Percentiles rank a stretch among this genome's conserved stretches.
Evolutionary conservation across 371 early-diverging fungal species (phyloP).

Genomic region (Syncephalastrum contaminatum): DNA sequence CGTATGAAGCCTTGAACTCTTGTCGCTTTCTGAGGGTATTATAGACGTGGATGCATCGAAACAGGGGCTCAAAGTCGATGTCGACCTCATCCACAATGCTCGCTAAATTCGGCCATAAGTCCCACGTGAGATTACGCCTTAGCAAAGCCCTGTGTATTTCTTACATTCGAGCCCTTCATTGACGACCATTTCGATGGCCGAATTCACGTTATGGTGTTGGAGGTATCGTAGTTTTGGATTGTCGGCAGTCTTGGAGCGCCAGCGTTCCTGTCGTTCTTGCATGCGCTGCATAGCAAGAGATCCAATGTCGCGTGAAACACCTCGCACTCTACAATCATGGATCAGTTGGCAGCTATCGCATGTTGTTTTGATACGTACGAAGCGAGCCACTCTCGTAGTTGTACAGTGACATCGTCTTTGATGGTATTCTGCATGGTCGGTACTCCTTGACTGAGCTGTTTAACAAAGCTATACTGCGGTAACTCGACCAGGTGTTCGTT

Average conservation of each 20-base stretch:
- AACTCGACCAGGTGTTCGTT: slow-evolving; percentile 67
- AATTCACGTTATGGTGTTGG: slow-evolving; percentile 69
- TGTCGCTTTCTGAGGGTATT: slow-evolving; percentile 84
- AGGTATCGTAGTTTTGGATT: slow-evolving; percentile 55
- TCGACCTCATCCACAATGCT: slow-evolving; percentile 69
- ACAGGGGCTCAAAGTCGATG: slow-evolving; percentile 92
- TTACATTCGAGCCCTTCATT: slow-evolving; percentile 86
- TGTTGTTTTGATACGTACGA: slow-evolving; percentile 42
- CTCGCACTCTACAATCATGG: slow-evolving; percentile 60
- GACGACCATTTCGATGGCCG: slow-evolving; percentile 84
- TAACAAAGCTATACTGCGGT: slow-evolving; percentile 74
- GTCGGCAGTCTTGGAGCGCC: slow-evolving; percentile 55
- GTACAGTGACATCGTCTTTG: slow-evolving; percentile 78
- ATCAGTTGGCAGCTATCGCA: neutral
- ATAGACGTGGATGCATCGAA: slow-evolving; percentile 94
- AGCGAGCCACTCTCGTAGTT: slow-evolving; percentile 92
- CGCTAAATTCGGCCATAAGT: slow-evolving; percentile 31
- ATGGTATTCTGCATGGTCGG: slow-evolving; percentile 84
- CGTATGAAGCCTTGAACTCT: slow-evolving; percentile 86
- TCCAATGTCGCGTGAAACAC: slow-evolving; percentile 85
- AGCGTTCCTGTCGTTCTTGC: slow-evolving; percentile 65
- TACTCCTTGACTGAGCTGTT: slow-evolving; percentile 79
- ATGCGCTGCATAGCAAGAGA: slow-evolving; percentile 79
- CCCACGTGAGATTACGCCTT: neutral
- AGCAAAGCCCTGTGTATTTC: slow-evolving; percentile 1